These are phyloP conservation scores for Gastrodia elata DNA, from an alignment of 106 monocot genomes.

Conservation along the genomic window DNA sequence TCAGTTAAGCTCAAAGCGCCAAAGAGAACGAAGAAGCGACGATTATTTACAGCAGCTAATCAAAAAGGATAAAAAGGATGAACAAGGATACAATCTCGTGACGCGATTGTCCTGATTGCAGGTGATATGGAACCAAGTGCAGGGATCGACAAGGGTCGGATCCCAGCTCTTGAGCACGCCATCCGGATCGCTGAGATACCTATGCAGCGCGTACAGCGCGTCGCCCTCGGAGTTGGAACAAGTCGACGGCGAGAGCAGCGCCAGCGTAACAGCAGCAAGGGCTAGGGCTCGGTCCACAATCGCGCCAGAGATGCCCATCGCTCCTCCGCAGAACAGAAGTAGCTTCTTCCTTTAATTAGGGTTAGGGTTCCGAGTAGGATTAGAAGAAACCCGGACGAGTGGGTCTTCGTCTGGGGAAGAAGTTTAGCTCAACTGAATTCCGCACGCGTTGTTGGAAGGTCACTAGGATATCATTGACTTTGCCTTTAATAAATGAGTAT, in stretches of 20 bases:
- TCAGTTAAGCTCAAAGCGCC: no score
- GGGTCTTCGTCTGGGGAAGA: no score
- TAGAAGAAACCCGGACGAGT: no score
- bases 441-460: no score
- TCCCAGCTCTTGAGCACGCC: conserved; percentile 90
- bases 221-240: conserved; percentile 75
- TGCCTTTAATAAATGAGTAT: no score
- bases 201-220: conserved; percentile 64
- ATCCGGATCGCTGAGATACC: conserved; percentile 55
- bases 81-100: conserved; percentile 49
- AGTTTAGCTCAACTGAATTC: no score
- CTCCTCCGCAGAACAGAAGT: not conserved
- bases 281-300: not conserved
- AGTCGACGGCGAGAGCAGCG: conserved; percentile 10
- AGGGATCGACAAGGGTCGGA: conserved; percentile 84
- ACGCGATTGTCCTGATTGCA: conserved; percentile 86
- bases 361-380: conserved; percentile 7
- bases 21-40: not conserved
- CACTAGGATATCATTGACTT: no score
- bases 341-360: not conserved
- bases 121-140: conserved; percentile 93
- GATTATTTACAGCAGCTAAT: not conserved
- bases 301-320: not conserved
- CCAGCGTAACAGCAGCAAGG: not conserved
- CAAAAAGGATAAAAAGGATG: not conserved